These are phyloP conservation scores for Thermothelomyces thermophilus DNA, from an alignment of 2,329 filamentous ascomycete genomes.

Conservation along the genomic window DNA sequence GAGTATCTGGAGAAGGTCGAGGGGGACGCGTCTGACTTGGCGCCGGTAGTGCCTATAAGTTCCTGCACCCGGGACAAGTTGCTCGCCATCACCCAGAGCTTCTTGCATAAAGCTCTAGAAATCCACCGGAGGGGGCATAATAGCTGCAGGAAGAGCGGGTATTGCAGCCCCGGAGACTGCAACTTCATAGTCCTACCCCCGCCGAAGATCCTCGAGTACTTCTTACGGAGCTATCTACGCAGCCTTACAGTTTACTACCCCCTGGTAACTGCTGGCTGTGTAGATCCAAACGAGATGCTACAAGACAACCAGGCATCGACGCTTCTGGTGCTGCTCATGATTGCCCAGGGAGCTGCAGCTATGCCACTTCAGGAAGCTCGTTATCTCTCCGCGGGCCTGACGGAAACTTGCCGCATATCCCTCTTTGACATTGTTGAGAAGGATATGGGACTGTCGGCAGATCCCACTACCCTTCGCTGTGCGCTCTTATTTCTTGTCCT, in stretches of 20 bases:
- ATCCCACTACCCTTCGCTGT: conserved; percentile 57
- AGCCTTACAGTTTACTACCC: conserved; percentile 62
- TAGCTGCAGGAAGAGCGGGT: conserved; percentile 35
- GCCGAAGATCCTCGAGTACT: conserved; percentile 59
- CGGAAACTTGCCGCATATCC: conserved; percentile 65
- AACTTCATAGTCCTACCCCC: conserved; percentile 62
- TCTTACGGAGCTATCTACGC: conserved; percentile 59
- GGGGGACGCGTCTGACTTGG: conserved; percentile 32
- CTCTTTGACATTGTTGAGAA: conserved; percentile 67
- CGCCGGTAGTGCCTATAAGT: conserved; percentile 40
- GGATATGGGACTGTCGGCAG: conserved; percentile 60
- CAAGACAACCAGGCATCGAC: conserved; percentile 60
- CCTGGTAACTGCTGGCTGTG: conserved; percentile 50
- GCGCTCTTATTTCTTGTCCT: conserved; percentile 62
- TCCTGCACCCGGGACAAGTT: conserved; percentile 57
- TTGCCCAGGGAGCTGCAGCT: conserved; percentile 62
- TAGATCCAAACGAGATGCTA: conserved; percentile 63
- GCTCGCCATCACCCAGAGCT: conserved; percentile 64
- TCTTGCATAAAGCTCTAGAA: conserved; percentile 63
- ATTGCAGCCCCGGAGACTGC: conserved; percentile 43
- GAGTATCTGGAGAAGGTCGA: conserved; percentile 35
- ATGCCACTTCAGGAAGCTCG: conserved; percentile 59
- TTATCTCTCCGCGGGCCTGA: conserved; percentile 58
- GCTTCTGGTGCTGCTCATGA: conserved; percentile 63
- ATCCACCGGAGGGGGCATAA: conserved; percentile 52